Evolutionary conservation across 176 grass and related monocot species (phyloP), one percentile per base, ranked within the genome.

Genomic region (Musa acuminata): DNA sequence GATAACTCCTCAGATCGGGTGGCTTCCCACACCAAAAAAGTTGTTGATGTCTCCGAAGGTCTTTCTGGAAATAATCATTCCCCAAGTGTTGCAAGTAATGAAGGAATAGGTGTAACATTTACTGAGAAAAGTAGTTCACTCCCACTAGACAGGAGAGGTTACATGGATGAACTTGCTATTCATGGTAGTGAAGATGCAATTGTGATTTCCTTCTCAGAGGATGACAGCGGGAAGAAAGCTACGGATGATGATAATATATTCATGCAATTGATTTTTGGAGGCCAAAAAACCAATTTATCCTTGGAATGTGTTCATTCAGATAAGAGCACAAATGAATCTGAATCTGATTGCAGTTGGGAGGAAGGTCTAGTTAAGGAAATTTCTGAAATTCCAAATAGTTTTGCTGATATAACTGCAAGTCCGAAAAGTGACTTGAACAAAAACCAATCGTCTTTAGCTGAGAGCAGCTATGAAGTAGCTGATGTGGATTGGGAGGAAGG

Each of bases 401-500:
- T 22, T 59, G 49, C 19, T 24, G 51, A 73, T 19, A 55, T 73
- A 14, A 4, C 17, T 64, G 74, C 58, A 64, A 76, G n/a, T 63
- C 17, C 55, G 51, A 64, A 52, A 76, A 23, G n/a, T 76, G 35
- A n/a, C 11, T 49, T 83, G 60, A 83, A 53, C 67, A 81, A 83
- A 54, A 23, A 81, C 53, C 55, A 85, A 68, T 69, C 81, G 71
- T 80, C 82, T 73, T 63, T 75, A 25, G 67, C 8, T 62, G 83
- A 88, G 53, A 87, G 85, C 68, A 81, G 24, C 53, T 81, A 19
- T 69, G 49, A 67, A 16, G 76, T 86, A 80, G 84, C 85, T 85
- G 87, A 83, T 21, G 53, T 93, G 55, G 90, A 93, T 16, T 97
- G 90, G 94, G 87, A 90, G 58, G 90, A 93, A 77, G 85, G 87